phyloP scores from a whole-genome alignment of 2,329 filamentous ascomycete genomes.

The Pseudohalonectria lignicola region DNA sequence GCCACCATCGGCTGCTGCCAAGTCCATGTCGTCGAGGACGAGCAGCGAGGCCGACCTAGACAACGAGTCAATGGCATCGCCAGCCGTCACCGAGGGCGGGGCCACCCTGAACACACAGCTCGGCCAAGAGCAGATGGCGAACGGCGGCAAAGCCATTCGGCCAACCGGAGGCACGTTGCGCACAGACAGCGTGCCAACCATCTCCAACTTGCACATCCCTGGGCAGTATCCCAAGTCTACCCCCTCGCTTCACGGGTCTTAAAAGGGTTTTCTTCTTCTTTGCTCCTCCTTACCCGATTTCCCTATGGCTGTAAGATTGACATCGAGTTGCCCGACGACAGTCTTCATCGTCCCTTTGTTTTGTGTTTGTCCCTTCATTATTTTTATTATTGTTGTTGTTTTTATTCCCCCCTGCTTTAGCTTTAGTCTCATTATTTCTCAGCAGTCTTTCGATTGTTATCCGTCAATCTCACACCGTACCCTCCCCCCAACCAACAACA shows the following conservation, averaged over 20 bases:
- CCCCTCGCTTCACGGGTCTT: conserved; percentile 1
- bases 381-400: not conserved
- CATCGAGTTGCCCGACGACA: no score
- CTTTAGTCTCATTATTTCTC: no score
- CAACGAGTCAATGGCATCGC: conserved; percentile 2
- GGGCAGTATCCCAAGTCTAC: conserved; percentile 48
- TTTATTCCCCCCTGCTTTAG: not conserved
- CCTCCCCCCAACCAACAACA: no score
- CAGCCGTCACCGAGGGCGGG: no score
- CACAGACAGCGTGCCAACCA: conserved; percentile 37
- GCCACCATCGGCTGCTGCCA: not conserved
- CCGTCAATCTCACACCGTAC: no score
- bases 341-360: conserved; percentile 1
- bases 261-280: not conserved
- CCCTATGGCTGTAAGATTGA: no score
- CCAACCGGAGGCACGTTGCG: conserved; percentile 13
- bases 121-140: no score
- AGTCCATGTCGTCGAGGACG: not conserved
- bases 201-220: conserved; percentile 58
- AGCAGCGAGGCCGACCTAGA: not conserved
- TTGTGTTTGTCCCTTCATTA: not conserved
- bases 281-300: no score
- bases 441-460: not conserved
- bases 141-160: no score
- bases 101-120: no score